phyloP scores from a whole-genome alignment of 1,139 yeast genomes.

The Diutina mesorugosa region DNA sequence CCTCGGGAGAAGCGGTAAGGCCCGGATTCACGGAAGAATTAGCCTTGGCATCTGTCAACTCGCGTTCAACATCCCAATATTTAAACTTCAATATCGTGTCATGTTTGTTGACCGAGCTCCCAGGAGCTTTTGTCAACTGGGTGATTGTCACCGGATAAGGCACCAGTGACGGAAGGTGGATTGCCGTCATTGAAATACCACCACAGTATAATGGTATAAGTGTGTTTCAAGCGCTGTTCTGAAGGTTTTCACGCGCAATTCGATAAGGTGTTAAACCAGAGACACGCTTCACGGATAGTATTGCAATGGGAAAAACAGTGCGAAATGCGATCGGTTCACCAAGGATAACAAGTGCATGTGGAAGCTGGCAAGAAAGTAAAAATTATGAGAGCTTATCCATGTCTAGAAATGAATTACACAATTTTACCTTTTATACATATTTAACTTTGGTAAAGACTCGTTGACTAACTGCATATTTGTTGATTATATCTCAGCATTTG shows the following conservation, averaged over 20 bases:
- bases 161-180: conserved; percentile 40
- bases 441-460: too few relatives aligned
- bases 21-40: conserved; percentile 20
- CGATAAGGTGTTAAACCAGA: neutral
- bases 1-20: conserved; percentile 28
- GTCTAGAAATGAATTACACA: too few relatives aligned
- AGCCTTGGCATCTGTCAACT: conserved; percentile 12
- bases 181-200: conserved; percentile 13
- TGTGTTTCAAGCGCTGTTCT: neutral
- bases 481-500: neutral
- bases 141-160: conserved; percentile 62
- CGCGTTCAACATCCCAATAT: conserved; percentile 57
- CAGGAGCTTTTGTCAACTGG: conserved; percentile 30
- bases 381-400: too few relatives aligned
- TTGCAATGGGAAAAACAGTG: neutral
- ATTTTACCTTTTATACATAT: too few relatives aligned
- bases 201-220: neutral
- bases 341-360: neutral
- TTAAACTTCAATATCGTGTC: conserved; percentile 46
- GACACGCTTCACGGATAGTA: neutral
- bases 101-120: conserved; percentile 38
- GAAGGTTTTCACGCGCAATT: neutral
- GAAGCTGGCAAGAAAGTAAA: neutral
- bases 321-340: neutral
- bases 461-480: too few relatives aligned